phyloP scores from a whole-genome alignment of 257 asterid species.

The Sherardia arvensis region DNA sequence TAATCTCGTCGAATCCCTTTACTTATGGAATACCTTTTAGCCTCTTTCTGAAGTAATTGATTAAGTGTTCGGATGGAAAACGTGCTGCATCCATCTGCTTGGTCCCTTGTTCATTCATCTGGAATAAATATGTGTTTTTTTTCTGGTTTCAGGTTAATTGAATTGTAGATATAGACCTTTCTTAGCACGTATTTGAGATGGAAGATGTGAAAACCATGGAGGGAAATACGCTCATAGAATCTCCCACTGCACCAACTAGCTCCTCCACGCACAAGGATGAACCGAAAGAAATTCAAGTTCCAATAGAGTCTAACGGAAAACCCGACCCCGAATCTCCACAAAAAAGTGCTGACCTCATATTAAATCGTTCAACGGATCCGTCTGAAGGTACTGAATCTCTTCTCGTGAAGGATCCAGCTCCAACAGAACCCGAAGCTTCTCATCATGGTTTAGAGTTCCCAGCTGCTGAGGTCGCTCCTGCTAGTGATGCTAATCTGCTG shows the following conservation, averaged over 20 bases:
- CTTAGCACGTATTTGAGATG: slow-evolving; percentile 36
- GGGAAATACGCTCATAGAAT: slow-evolving; percentile 31
- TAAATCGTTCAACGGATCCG: slow-evolving; percentile 13
- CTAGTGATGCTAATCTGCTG: not conserved
- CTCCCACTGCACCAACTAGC: slow-evolving; percentile 27
- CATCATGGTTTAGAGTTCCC: slow-evolving; percentile 14
- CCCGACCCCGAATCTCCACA: slow-evolving; percentile 12
- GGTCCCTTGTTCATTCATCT: not conserved
- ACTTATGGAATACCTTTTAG: not conserved
- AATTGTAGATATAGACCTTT: slow-evolving; percentile 16
- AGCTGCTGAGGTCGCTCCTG: not conserved
- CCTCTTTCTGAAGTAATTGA: not conserved
- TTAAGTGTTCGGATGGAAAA: not conserved
- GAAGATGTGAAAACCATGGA: slow-evolving; percentile 37
- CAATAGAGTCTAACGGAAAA: slow-evolving; percentile 24
- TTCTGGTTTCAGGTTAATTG: slow-evolving; percentile 1
- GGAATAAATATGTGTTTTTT: not conserved
- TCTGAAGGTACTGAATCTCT: slow-evolving; percentile 1
- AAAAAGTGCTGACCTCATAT: slow-evolving; percentile 6
- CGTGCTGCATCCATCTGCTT: not conserved
- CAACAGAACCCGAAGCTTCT: slow-evolving; percentile 17
- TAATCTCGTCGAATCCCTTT: not conserved
- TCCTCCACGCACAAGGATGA: slow-evolving; percentile 31
- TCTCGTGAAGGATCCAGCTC: slow-evolving; percentile 11
- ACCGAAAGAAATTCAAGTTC: slow-evolving; percentile 21